These are phyloP conservation scores for Rhynchosporium graminicola DNA, from an alignment of 2,329 filamentous ascomycete species.

Conservation along the genomic window DNA sequence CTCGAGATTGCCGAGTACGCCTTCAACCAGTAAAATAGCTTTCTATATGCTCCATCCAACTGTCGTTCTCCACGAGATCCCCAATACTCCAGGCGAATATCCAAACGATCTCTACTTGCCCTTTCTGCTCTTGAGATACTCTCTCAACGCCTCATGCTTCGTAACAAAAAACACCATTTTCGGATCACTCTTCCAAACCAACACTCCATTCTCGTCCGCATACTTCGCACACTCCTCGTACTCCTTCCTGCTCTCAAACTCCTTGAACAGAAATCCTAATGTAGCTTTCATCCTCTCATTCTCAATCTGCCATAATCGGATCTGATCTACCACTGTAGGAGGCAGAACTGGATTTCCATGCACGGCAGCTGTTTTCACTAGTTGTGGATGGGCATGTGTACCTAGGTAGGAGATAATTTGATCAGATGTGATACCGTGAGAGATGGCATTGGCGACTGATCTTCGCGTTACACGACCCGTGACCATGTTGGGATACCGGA, in stretches of 20 bases:
- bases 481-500: conserved; percentile 92
- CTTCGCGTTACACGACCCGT: conserved; percentile 87
- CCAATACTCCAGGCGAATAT: too few relatives aligned
- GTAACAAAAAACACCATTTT: conserved; percentile 89
- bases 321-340: conserved; percentile 96
- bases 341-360: conserved; percentile 69
- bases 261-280: conserved; percentile 83
- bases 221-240: conserved; percentile 73
- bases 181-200: conserved; percentile 81
- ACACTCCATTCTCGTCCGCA: conserved; percentile 85
- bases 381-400: conserved; percentile 91
- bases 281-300: conserved; percentile 89
- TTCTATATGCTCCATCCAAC: background rate
- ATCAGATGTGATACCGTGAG: conserved; percentile 87
- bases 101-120: conserved; percentile 40
- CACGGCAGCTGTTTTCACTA: conserved; percentile 58
- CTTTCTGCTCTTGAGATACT: conserved; percentile 72
- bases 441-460: conserved; percentile 84
- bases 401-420: conserved; percentile 94
- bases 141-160: conserved; percentile 83
- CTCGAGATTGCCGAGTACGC: background rate
- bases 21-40: background rate
- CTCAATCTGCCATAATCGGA: conserved; percentile 95
- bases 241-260: conserved; percentile 73
- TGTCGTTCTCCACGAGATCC: background rate